Conservation (phyloP, 23 red algal genomes). For the Agarophyton chilense region DNA sequence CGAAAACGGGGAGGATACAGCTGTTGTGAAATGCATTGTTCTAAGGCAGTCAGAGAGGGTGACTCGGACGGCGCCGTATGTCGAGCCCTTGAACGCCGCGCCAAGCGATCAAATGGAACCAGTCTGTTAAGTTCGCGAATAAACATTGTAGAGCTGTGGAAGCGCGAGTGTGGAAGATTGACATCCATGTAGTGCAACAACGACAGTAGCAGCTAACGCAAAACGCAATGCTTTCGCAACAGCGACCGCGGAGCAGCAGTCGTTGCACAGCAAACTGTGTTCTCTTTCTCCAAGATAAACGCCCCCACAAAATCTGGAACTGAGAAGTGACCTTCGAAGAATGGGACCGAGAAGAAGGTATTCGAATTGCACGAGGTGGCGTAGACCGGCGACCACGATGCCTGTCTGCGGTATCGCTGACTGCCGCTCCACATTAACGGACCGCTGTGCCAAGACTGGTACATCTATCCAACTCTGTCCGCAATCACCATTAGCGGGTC, state of each 20-base stretch:
- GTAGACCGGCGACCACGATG: too few relatives aligned
- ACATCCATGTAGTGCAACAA: slow-evolving; percentile 11
- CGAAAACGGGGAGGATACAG: neutral
- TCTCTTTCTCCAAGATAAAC: neutral
- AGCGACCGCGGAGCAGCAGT: neutral
- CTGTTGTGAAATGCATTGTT: neutral
- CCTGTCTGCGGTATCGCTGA: too few relatives aligned
- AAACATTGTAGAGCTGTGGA: slow-evolving; percentile 34
- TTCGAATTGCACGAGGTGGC: too few relatives aligned
- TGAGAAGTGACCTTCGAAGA: too few relatives aligned
- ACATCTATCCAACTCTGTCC: too few relatives aligned
- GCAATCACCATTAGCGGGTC: too few relatives aligned
- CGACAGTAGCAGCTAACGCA: neutral
- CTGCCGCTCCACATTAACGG: too few relatives aligned
- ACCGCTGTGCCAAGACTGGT: too few relatives aligned
- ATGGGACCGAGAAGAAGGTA: too few relatives aligned
- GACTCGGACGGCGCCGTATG: neutral
- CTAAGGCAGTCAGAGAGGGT: slow-evolving; percentile 22
- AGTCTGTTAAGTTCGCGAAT: slow-evolving; percentile 33
- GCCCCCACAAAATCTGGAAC: too few relatives aligned
- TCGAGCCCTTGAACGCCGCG: neutral
- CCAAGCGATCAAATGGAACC: neutral
- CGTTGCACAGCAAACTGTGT: neutral
- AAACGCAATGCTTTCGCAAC: neutral
- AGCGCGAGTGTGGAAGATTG: neutral